phyloP scores from a whole-genome alignment of 176 grass and related monocot species.

The Oryza punctata region DNA sequence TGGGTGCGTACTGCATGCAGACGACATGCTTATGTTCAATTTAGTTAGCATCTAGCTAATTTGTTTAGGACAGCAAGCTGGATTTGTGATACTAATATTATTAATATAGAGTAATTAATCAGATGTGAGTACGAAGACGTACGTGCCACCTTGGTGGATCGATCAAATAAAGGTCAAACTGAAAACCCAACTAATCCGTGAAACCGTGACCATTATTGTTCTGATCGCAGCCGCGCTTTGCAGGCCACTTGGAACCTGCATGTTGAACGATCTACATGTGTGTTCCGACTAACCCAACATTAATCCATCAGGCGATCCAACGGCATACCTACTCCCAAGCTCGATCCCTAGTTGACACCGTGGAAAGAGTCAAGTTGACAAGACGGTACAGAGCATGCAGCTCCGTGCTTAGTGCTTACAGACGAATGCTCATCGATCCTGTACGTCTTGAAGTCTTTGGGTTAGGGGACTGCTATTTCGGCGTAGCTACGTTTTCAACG shows the following conservation, averaged over 20 bases:
- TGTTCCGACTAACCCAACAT: neutral
- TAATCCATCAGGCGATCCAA: neutral
- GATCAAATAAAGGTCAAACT: neutral
- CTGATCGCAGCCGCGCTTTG: neutral
- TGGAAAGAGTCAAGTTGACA: neutral
- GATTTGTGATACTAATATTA: neutral
- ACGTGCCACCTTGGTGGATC: neutral
- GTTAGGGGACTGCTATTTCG: no score
- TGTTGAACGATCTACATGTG: neutral
- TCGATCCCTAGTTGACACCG: neutral
- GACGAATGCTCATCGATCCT: no score
- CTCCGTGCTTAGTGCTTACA: rapidly evolving
- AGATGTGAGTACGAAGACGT: neutral
- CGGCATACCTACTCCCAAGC: neutral
- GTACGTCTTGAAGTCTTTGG: no score
- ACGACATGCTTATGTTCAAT: no score
- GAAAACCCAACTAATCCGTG: neutral
- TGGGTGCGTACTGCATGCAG: no score
- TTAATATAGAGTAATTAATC: no score
- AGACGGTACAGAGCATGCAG: no score
- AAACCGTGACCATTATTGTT: neutral
- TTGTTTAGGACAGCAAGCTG: neutral
- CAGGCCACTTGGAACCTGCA: neutral
- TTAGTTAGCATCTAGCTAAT: neutral
- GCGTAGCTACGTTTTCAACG: no score